phyloP scores from a whole-genome alignment of 1,284 basidiomycete genomes.

The Xerocomus nothofagi region DNA sequence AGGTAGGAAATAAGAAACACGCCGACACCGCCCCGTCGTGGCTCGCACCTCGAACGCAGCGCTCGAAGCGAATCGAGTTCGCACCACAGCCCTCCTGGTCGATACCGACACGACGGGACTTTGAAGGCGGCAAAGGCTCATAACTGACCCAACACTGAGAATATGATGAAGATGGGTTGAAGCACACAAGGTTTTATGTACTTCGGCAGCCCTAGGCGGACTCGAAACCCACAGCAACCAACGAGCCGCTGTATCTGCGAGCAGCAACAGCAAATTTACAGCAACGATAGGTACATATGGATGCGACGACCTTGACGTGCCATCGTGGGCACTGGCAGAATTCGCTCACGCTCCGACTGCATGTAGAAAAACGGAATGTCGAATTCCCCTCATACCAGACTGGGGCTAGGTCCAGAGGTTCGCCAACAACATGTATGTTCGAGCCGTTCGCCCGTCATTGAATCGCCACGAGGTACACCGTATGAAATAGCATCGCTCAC shows the following conservation, averaged over 20 bases:
- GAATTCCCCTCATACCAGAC: background rate
- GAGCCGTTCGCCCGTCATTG: background rate
- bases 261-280: constrained; percentile 18
- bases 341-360: constrained; percentile 15
- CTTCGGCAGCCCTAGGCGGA: background rate
- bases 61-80: constrained; percentile 22
- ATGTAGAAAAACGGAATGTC: too few species aligned
- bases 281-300: background rate
- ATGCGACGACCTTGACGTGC: background rate
- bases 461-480: background rate
- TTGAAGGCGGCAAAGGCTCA: constrained; percentile 22
- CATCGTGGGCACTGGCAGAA: constrained; percentile 19
- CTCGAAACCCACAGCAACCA: constrained; percentile 12
- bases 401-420: background rate
- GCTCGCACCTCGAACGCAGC: constrained; percentile 20
- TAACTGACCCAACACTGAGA: background rate
- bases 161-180: background rate
- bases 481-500: constrained; percentile 2
- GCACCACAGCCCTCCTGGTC: constrained; percentile 6
- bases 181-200: background rate
- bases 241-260: constrained; percentile 1
- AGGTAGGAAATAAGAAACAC: background rate
- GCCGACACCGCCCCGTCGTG: background rate
- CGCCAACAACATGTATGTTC: background rate
- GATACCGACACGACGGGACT: background rate